Evolutionary conservation across 2,329 filamentous ascomycete genomes (phyloP), one percentile per base, ranked within the genome.

Genomic region (Hymenoscyphus albidus): DNA sequence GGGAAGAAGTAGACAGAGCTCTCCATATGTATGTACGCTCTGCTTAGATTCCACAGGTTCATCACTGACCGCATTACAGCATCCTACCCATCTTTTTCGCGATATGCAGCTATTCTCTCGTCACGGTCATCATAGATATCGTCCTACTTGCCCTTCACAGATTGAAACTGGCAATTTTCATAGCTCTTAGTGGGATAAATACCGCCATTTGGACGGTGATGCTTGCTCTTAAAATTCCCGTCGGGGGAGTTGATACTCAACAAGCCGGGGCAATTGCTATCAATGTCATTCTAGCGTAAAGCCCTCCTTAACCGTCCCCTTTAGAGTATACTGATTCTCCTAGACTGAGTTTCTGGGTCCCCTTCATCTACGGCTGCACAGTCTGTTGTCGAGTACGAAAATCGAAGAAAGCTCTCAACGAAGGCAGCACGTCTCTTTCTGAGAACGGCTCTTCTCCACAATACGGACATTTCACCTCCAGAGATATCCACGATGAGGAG

Each of bases 101-200:
- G 1, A 35, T 71, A 13, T 44, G 55, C 3, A n/a, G 16, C 16
- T 31, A 69, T 22, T 72, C 67, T 40, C 57, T 73, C 0, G 51
- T 71, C 18, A 62, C 71, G 55, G 70, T 70, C 6, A 64, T 73
- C 13, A 59, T 62, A 2, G 71, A 73, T 39, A 72, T 73, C n/a
- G 55, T 74, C 7, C 63, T 73, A 13, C 57, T 74, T 1, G 66
- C 69, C 3, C 55, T 65, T 18, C 66, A 64, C 31, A 72, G 66
- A 40, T 44, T 74, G 35, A 69, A 66, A 38, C 72, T 71, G 9
- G 38, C 65, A 12, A 58, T 64, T 5, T 73, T 72, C 40, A 27
- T 73, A 22, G 66, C 70, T 31, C 66, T 68, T 57, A 72, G 70
- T 48, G 54, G 63, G 5, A 60, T 70, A 48, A 73, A 74, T 54